Evolutionary conservation across 352 stramenopile species (phyloP), one percentile per base, ranked within the genome.

Genomic region (Globisporangium apiculatum): DNA sequence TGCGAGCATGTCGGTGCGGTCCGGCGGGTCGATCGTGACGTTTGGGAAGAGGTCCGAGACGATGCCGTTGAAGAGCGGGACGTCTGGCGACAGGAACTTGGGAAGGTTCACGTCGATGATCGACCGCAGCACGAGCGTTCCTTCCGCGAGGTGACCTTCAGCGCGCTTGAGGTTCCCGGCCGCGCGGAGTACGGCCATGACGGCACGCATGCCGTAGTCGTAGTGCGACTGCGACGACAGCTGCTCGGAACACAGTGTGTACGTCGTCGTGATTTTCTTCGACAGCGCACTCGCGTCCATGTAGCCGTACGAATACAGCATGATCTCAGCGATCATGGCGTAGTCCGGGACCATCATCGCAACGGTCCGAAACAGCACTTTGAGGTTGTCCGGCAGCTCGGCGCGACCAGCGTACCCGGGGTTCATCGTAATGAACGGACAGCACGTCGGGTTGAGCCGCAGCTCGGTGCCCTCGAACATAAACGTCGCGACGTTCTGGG

Each of bases 301-400:
- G 66, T 97, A 98, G 0, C 92, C 92, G 60, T 97, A 97, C 17
- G 87, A 96, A 53, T 97, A 97, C 14, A 98, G 71, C 72, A 97
- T 96, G 66, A 98, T 98, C 66, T 98, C 87, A 40, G 85, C 91
- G 68, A 98, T 97, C 73, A 97, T 90, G 7, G 89, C 89, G 61
- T 97, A 97, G 61, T 97, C 87, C 14, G 90, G 90, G 14, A 97
- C 90, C 90, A 97, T 97, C 90, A 97, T 97, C 2, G 90, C 89
- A 52, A 96, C 95, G 1, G 86, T 91, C 7, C 91, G 78, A 59
- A 98, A 97, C 1, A 97, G 70, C 15, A 95, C 90, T 69, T 97
- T 97, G 38, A 97, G 66, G 57, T 97, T 97, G 56, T 97, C 90
- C 1, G 91, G 90, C 18, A 97, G 75, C 65, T 97, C 90, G 9